Base-by-base conservation (phyloP, 2,329 filamentous ascomycete species). In the Coniochaeta sp. region DNA sequence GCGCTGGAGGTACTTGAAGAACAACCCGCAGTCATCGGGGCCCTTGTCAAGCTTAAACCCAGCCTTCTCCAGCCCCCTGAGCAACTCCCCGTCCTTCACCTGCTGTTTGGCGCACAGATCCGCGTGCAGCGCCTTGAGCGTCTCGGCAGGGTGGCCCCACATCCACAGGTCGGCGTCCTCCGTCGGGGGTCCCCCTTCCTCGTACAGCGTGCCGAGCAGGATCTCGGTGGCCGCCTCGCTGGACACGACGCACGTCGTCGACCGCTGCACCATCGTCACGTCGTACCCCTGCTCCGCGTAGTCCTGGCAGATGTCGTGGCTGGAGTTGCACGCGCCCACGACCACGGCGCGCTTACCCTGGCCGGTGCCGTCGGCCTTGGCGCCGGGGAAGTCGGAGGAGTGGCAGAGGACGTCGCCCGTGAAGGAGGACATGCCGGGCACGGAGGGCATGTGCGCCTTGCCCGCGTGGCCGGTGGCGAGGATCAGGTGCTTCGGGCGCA, bases 231-330 rank as follows among this genome's bases (percentile, higher is more conserved):
- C 77, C 1, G 80, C 75, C 14, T 79, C 71, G 8, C 82, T 84
- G 0, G 84, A 82, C 0, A 89, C 76, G 3, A 91, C 85, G 59
- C 81, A 83, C 0, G 89, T 90, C 8, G 80, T 82, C 0, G 82
- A 85, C 3, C 88, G 81, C 71, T 91, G 89, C 0, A 91, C 79
- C 70, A 91, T 86, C 0, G 88, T 90, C 1, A 89, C 82, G 2
- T 83, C 75, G 62, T 86, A 86, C 0, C 88, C 88, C 57, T 85
- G 83, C 65, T 89, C 86, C 38, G 82, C 78, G 65, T 81, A 89
- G 63, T 89, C 85, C 60, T 89, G 86, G 0, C 85, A 82, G 59
- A 89, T 89, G 63, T 90, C 88, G 65, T 89, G 85, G 6, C 78
- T 85, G 0, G 85, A 88, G 70, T 89, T 90, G 70, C 87, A 88